Conservation (phyloP, 2,329 filamentous ascomycete species). For the Aaosphaeria pasadenensis region DNA sequence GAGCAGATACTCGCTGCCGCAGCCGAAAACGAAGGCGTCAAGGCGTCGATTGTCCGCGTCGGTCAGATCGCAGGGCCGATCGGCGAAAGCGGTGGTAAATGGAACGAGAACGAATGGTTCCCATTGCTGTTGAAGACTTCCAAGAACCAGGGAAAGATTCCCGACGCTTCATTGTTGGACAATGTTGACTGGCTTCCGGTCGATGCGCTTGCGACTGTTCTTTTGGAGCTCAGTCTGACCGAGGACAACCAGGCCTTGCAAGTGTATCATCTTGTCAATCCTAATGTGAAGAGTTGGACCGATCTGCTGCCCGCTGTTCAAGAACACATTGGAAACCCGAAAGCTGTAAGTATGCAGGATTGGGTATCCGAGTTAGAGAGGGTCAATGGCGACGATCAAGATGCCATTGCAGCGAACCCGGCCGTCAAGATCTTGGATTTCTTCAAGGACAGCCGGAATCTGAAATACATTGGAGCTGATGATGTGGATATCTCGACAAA, state of each 20-base stretch:
- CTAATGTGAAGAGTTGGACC: constrained; percentile 49
- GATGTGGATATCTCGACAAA: background rate
- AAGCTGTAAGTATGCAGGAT: constrained; percentile 19
- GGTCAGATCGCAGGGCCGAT: constrained; percentile 42
- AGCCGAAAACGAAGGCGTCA: constrained; percentile 13
- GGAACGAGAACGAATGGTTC: constrained; percentile 51
- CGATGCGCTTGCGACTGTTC: constrained; percentile 21
- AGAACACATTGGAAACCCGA: constrained; percentile 21
- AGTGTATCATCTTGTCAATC: constrained; percentile 52
- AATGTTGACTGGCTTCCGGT: constrained; percentile 36
- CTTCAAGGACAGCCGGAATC: constrained; percentile 52
- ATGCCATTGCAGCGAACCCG: constrained; percentile 49
- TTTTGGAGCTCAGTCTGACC: constrained; percentile 20
- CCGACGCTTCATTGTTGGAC: constrained; percentile 12
- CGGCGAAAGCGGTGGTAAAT: constrained; percentile 45
- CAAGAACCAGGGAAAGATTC: constrained; percentile 46
- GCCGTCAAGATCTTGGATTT: constrained; percentile 54
- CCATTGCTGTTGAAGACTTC: constrained; percentile 50
- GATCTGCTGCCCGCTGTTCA: constrained; percentile 53
- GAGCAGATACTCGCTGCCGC: constrained; percentile 40
- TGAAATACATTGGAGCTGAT: background rate
- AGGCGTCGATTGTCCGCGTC: constrained; percentile 25
- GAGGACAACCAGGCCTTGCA: constrained; percentile 39
- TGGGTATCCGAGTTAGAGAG: constrained; percentile 6
- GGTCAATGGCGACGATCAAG: constrained; percentile 45